phyloP scores from a whole-genome alignment of 257 asterid species.

The Lithospermum erythrorhizon region DNA sequence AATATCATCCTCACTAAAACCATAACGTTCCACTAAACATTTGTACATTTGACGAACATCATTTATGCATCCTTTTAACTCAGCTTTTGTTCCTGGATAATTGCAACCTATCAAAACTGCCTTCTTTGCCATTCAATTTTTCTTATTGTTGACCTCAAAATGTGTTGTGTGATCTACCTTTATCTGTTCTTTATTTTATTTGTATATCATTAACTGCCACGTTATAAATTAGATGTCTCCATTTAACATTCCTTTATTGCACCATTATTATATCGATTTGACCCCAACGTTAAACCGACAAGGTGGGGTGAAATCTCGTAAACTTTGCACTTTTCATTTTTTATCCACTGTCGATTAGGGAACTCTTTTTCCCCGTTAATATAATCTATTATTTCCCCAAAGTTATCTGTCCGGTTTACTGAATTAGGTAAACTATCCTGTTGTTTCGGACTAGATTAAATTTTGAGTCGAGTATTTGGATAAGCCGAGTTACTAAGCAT shows the following conservation, averaged over 20 bases:
- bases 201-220: too few relatives aligned
- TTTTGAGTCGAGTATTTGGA: too few relatives aligned
- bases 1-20: constrained; percentile 69
- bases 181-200: too few relatives aligned
- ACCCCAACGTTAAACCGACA: not conserved
- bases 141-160: not conserved
- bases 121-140: constrained; percentile 46
- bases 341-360: too few relatives aligned
- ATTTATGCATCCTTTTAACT: constrained; percentile 85
- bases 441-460: too few relatives aligned
- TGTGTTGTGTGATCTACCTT: not conserved
- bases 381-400: too few relatives aligned
- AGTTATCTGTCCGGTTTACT: too few relatives aligned
- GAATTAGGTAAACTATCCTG: too few relatives aligned
- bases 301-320: not conserved
- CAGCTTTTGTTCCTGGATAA: constrained; percentile 84
- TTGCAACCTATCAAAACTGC: constrained; percentile 90
- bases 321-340: not conserved
- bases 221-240: too few relatives aligned
- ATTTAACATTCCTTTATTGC: not conserved
- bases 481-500: too few relatives aligned
- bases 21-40: constrained; percentile 61
- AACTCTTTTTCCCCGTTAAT: too few relatives aligned
- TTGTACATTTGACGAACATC: constrained; percentile 68
- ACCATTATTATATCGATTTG: not conserved